phyloP scores from a whole-genome alignment of 257 asterid species.

The Solanum tarapatanum region DNA sequence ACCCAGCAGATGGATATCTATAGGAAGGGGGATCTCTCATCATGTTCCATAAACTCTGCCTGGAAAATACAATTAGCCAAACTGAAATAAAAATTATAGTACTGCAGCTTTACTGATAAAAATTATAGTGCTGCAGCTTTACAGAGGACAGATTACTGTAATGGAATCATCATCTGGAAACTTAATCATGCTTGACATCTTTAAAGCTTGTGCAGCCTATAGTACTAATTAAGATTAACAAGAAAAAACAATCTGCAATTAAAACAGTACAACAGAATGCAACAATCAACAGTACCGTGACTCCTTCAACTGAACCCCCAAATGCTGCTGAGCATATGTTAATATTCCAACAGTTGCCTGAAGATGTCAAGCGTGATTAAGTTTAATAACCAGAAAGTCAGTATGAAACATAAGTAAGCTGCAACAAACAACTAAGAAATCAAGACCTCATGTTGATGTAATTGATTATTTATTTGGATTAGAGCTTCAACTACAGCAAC shows the following conservation, averaged over 20 bases:
- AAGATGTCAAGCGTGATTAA: slow-evolving; percentile 6
- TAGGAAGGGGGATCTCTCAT: slow-evolving; percentile 84
- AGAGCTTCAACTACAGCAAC: slow-evolving; percentile 95
- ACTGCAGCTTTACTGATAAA: neutral
- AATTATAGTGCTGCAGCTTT: too few relatives aligned
- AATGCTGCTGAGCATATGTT: slow-evolving; percentile 83
- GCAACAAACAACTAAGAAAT: neutral
- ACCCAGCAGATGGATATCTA: slow-evolving; percentile 84
- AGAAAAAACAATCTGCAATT: neutral
- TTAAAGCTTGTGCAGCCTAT: neutral
- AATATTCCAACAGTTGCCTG: slow-evolving; percentile 95
- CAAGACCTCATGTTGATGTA: slow-evolving; percentile 92
- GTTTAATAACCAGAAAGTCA: neutral
- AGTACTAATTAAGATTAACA: neutral
- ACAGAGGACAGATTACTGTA: too few relatives aligned
- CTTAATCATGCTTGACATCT: too few relatives aligned
- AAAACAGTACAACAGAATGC: neutral
- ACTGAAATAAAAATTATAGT: neutral
- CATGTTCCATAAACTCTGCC: slow-evolving; percentile 89
- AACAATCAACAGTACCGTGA: slow-evolving; percentile 49
- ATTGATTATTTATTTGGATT: slow-evolving; percentile 89
- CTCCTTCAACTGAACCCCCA: slow-evolving; percentile 92
- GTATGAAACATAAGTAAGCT: neutral
- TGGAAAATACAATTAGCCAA: neutral
- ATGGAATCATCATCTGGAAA: too few relatives aligned